These are phyloP conservation scores for Brassica carinata DNA, from an alignment of 345 rosid genomes.

Conservation along the genomic window DNA sequence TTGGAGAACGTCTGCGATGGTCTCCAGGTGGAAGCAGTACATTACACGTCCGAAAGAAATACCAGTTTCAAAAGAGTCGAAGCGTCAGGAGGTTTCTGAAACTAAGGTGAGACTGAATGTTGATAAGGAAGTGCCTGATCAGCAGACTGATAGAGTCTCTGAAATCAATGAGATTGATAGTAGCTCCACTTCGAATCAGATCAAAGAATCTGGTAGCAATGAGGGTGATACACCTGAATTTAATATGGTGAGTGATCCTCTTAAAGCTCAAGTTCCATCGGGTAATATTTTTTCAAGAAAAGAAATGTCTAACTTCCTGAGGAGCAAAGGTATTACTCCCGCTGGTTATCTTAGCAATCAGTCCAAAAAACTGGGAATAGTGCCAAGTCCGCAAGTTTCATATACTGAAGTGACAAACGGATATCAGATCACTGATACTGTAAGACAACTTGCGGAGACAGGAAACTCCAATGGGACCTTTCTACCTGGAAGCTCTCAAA, in stretches of 20 bases:
- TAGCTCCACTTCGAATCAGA: constrained; percentile 38
- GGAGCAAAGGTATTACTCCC: constrained; percentile 57
- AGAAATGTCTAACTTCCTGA: constrained; percentile 79
- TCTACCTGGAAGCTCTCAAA: constrained; percentile 38
- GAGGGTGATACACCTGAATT: constrained; percentile 39
- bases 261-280: constrained; percentile 85
- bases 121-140: constrained; percentile 33
- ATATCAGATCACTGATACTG: constrained; percentile 30
- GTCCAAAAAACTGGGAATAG: constrained; percentile 43
- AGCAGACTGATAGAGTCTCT: constrained; percentile 32
- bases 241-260: constrained; percentile 59
- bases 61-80: constrained; percentile 42
- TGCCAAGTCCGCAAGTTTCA: constrained; percentile 44
- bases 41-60: constrained; percentile 59
- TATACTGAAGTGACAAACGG: constrained; percentile 31
- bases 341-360: constrained; percentile 51
- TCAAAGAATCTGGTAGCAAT: constrained; percentile 40
- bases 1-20: constrained; percentile 87
- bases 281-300: constrained; percentile 71
- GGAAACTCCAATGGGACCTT: constrained; percentile 45
- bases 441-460: constrained; percentile 37
- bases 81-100: constrained; percentile 39
- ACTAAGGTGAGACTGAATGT: constrained; percentile 40
- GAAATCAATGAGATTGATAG: constrained; percentile 33
- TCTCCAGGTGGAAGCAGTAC: constrained; percentile 94